These are phyloP conservation scores for Kodamaea kaohsiungensis DNA, from an alignment of 805 yeast genomes.

Conservation along the genomic window DNA sequence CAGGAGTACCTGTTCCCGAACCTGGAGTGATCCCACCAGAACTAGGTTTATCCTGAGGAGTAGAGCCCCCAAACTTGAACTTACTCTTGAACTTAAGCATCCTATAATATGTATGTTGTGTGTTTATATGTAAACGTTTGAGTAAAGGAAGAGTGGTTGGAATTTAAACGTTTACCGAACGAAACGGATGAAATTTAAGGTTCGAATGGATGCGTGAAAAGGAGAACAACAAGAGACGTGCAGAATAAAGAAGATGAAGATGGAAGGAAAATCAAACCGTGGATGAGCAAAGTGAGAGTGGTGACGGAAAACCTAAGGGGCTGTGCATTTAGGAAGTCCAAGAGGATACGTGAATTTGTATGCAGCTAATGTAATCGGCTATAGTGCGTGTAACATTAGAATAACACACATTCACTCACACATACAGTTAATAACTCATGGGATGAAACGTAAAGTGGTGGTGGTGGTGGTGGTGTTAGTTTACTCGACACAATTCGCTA, in stretches of 20 bases:
- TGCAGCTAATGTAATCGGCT: no score
- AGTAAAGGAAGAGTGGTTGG: neutral
- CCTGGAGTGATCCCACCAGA: slow-evolving; percentile 9
- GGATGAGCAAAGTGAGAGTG: neutral
- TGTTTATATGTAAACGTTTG: neutral
- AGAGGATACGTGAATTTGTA: no score
- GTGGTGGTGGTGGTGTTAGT: neutral
- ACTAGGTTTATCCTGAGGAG: slow-evolving; percentile 12
- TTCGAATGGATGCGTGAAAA: neutral
- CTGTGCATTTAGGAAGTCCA: no score
- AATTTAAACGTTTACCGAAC: neutral
- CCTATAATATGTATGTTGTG: neutral
- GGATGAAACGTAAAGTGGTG: no score
- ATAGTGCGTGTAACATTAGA: no score
- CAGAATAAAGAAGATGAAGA: neutral
- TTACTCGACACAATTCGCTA: neutral
- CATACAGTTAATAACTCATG: no score
- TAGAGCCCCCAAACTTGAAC: slow-evolving; percentile 25
- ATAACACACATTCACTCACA: no score
- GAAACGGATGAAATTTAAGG: neutral
- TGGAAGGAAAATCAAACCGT: neutral
- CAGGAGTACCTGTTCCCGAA: slow-evolving; percentile 9
- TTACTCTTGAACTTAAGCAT: slow-evolving; percentile 33
- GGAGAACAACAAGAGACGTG: neutral
- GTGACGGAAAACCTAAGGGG: neutral